Evolutionary conservation across 371 early-diverging fungal species (phyloP), one percentile per base, ranked within the genome.

Genomic region (Rhizomucor miehei): DNA sequence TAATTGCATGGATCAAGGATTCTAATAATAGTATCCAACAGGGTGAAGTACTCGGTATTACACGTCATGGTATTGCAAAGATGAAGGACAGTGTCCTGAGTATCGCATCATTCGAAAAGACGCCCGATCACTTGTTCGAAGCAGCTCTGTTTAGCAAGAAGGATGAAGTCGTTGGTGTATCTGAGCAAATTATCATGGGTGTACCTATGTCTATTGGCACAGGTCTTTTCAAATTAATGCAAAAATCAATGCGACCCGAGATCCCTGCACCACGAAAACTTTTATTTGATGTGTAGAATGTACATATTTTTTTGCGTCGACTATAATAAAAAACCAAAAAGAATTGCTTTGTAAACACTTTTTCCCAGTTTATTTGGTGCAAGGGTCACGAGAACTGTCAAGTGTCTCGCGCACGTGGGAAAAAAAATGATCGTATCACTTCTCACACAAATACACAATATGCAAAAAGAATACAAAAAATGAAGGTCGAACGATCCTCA

Each of bases 41-140:
- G 88, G 99, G 99, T 40, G 98, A 99, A 74, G 89, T 99, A 3
- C 75, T 98, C 21, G 99, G 99, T 61, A 98, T 99, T 56, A 99
- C 99, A 20, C 92, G 99, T 35, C 96, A 95, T 77, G 99, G 99
- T 73, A 94, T 99, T 54, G 90, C 95, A 54, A 98, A 97, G 83
- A 98, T 99, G 98, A 95, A 94, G 68, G 95, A 95, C 67, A 91
- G 92, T 64, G 99, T 99, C n/a, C 88, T 99, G 57, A 99, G 99
- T 96, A 82, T 99, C 63, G 99, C 99, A 1, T 97, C 97, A 36
- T 99, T 99, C 73, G 99, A 99, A 77, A 97, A 98, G 83, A 99
- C 99, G 1, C 94, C 97, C 0, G 99, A 99, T 65, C 98, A 99
- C 65, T 77, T 99, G 64, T 99, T 99, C 68, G 97, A 99, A 48